Base-by-base conservation (phyloP, 2,329 filamentous ascomycete genomes). In the Cytospora paraplurivora region DNA sequence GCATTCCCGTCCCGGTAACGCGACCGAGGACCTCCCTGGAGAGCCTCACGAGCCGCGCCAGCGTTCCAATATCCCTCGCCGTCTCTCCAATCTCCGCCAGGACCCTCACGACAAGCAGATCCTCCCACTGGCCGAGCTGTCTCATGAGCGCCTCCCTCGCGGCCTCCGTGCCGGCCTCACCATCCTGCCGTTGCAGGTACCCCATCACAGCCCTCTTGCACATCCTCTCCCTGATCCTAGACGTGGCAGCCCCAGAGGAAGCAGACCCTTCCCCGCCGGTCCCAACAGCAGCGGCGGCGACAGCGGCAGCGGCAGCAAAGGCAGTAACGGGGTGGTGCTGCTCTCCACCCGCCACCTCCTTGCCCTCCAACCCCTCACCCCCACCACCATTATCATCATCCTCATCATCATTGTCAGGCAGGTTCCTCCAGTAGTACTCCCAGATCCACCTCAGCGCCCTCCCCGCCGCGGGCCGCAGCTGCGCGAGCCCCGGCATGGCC, bases 401-500 rank as follows among this genome's bases (percentile, higher is more conserved):
- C 47, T 17, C 35, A 15, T 37, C 52, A 4, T 53, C 62, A 13
- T n/a, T 71, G 6, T 74, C 72, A 1, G 72, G 69, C 21, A 86
- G 73, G 51, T 82, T 77, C 70, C 75, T 77, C 93, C 93, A 98
- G 78, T 96, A 97, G 74, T 91, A 91, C 59, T 88, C 83, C 91
- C 92, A 97, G 58, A 97, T 87, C 93, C 93, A 97, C 52, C 81
- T 80, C 66, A 97, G 79, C 1, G 90, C 91, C 69, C 89, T 86
- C 67, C 81, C 78, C 1, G 89, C 86, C 1, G 90, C 90, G 41
- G 82, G 82, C 59, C 92, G 85, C 66, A 97, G 79, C 67, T 92
- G 87, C 12, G 85, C 81, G 59, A 97, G 79, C 1, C 88, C 88
- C 0, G 93, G 93, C 62, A 97, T 79, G 72, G 93, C 90, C 75